Base-by-base conservation (phyloP, 257 asterid species). In the Asclepias syriaca region DNA sequence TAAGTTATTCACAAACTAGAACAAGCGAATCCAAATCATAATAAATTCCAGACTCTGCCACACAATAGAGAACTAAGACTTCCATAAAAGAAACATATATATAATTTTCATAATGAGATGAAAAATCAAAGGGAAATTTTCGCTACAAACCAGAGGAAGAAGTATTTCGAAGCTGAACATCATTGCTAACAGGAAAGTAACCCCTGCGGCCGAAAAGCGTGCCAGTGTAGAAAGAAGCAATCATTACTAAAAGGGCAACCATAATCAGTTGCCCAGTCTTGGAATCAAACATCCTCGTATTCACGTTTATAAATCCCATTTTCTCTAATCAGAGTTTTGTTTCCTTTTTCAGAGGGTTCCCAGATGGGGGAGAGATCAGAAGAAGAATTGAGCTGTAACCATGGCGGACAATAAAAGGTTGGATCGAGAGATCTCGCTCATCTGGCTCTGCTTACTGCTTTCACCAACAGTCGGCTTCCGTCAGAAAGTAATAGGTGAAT, bases 221-320 rank as follows among this genome's bases (percentile, higher is more conserved):
- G 72, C 98, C 99, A n/a, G 84, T 78, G 85, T 86, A 92, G 79
- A 95, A 92, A 43, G 96, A 90, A 80, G 81, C 96, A 2, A 86
- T 81, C 96, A 87, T 88, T 75, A 92, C 83, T 69, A 92, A 75
- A 75, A 92, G 96, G 69, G 78, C 71, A 9, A 81, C 29, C 84
- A 80, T 74, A 66, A 95, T 78, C 61, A 82, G 70, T 80, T 92
- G 92, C 37, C 90, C 97, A 37, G 81, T 66, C 77, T 86, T 86
- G 92, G 92, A 88, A 88, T 91, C 95, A 75, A 87, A 91, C 16
- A 92, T 88, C 53, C 87, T 77, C 87, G 77, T 80, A 66, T 83
- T 86, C 74, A 82, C 64, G 15, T 58, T 21, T 29, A 55, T 46
- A 46, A 34, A 65, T 39, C 43, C 66, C 71, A 56, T 61, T 4